A percentile compares a stretch with the other conserved stretches of the same genome.
Evolutionary conservation across 345 rosid species (phyloP).

Genomic region (Gossypioides kirkii): DNA sequence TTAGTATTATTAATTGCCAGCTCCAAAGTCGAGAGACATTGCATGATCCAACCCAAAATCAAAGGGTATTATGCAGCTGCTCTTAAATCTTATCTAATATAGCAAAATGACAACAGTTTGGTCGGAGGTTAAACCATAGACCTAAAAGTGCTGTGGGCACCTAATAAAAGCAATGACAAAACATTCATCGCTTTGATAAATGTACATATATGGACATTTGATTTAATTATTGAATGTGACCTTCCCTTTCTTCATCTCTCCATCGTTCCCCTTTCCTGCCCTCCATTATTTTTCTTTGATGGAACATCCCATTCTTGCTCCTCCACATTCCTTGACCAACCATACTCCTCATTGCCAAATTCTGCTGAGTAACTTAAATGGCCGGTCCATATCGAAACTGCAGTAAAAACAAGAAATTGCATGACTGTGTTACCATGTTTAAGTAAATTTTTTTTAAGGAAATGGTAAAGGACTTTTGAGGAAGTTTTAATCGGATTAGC

Average conservation of each 20-base stretch:
- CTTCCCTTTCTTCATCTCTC: background rate
- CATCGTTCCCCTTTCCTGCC: background rate
- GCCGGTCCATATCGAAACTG: background rate
- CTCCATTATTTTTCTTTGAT: constrained; percentile 3
- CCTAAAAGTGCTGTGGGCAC: constrained; percentile 15
- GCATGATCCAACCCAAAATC: constrained; percentile 1
- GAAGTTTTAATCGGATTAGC: no score
- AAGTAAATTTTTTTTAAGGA: background rate
- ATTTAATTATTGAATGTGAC: constrained; percentile 23
- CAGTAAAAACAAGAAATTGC: background rate
- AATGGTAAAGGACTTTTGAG: no score
- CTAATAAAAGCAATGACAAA: constrained; percentile 5
- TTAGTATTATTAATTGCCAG: background rate
- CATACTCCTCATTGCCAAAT: background rate
- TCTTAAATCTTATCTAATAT: constrained; percentile 20
- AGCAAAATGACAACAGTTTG: constrained; percentile 23
- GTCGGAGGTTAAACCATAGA: constrained; percentile 23
- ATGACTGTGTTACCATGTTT: background rate
- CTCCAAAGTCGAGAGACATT: constrained; percentile 8
- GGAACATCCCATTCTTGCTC: constrained; percentile 9
- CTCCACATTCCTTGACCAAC: constrained; percentile 12
- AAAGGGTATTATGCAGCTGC: background rate
- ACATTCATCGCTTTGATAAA: background rate
- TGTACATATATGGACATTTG: background rate
- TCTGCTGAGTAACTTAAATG: no score